A percentile compares a stretch with the other conserved stretches of the same genome.
phyloP scores from a whole-genome alignment of 2,329 filamentous ascomycete genomes.

The Ophiostoma ips region DNA sequence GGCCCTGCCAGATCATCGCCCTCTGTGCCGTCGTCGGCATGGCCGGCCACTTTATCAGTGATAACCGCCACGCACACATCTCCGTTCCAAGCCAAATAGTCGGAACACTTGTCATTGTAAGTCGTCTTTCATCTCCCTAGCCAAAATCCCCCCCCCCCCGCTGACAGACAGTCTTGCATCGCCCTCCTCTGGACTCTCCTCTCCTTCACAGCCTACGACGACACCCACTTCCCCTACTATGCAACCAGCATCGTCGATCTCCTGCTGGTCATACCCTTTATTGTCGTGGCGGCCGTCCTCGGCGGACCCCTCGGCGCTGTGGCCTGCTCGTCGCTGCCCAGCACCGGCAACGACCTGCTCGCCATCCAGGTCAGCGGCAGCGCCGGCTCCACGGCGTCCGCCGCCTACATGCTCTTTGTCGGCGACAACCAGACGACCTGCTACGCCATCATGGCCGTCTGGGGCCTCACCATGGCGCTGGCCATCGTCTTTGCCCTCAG shows the following conservation, averaged over 20 bases:
- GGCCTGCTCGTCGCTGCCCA: constrained; percentile 46
- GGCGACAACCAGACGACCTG: constrained; percentile 50
- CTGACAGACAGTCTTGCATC: constrained; percentile 51
- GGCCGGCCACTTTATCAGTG: constrained; percentile 65
- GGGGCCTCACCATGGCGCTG: constrained; percentile 71
- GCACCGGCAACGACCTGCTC: constrained; percentile 32
- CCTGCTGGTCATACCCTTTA: constrained; percentile 59
- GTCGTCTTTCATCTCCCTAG: neutral
- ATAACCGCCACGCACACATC: constrained; percentile 54
- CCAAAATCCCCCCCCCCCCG: constrained; percentile 14
- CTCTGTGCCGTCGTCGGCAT: constrained; percentile 70
- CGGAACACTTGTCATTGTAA: constrained; percentile 65
- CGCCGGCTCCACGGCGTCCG: constrained; percentile 7
- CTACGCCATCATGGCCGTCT: constrained; percentile 73
- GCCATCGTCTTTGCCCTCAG: constrained; percentile 58
- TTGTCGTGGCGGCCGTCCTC: constrained; percentile 62
- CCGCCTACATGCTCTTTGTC: constrained; percentile 34
- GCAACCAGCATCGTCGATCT: constrained; percentile 52
- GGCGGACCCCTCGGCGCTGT: constrained; percentile 71
- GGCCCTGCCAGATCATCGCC: constrained; percentile 54
- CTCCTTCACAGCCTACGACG: constrained; percentile 20
- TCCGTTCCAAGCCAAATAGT: constrained; percentile 60
- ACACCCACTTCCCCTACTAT: constrained; percentile 66
- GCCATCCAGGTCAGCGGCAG: constrained; percentile 21
- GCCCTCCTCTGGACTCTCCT: constrained; percentile 67